These are phyloP conservation scores for Xylaria sp. DNA, from an alignment of 2,329 filamentous ascomycete species.

Conservation along the genomic window DNA sequence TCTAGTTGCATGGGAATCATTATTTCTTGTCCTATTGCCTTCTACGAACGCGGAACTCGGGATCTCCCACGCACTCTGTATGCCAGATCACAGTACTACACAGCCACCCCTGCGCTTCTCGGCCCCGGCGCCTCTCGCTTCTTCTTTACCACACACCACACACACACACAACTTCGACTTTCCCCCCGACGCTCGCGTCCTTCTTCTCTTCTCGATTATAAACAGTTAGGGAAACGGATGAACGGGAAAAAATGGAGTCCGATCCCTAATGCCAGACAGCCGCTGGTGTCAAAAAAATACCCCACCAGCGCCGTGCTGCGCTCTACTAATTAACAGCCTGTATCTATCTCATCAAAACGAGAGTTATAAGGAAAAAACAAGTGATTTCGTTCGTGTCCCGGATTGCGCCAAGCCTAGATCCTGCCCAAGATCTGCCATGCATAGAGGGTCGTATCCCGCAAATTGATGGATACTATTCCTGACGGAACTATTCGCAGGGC, in stretches of 20 bases:
- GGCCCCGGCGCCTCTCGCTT: slow-evolving; percentile 20
- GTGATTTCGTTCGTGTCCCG: slow-evolving; percentile 32
- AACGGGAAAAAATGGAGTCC: slow-evolving; percentile 32
- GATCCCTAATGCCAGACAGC: slow-evolving; percentile 39
- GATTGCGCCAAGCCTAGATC: slow-evolving; percentile 29
- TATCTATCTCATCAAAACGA: slow-evolving; percentile 40
- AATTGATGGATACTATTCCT: slow-evolving; percentile 13
- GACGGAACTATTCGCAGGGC: slow-evolving; percentile 3
- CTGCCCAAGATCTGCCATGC: slow-evolving; percentile 17
- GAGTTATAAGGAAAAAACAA: slow-evolving; percentile 37
- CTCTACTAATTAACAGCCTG: slow-evolving; percentile 40
- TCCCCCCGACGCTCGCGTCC: slow-evolving; percentile 3
- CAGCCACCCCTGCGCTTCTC: slow-evolving; percentile 21
- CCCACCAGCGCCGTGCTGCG: slow-evolving; percentile 39
- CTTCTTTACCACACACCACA: slow-evolving; percentile 22
- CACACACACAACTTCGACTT: no score
- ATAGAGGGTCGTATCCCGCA: slow-evolving; percentile 15
- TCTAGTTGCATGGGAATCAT: slow-evolving; percentile 16
- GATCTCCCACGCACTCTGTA: slow-evolving; percentile 20
- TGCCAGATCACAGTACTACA: slow-evolving; percentile 27
- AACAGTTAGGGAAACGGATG: slow-evolving; percentile 34
- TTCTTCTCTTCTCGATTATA: slow-evolving; percentile 31
- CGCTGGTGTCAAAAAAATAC: slow-evolving; percentile 32
- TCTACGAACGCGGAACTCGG: slow-evolving; percentile 28
- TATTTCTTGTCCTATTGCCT: slow-evolving; percentile 30